These are phyloP conservation scores for Saksenaea vasiformis DNA, from an alignment of 371 early-diverging fungal species.

Conservation along the genomic window DNA sequence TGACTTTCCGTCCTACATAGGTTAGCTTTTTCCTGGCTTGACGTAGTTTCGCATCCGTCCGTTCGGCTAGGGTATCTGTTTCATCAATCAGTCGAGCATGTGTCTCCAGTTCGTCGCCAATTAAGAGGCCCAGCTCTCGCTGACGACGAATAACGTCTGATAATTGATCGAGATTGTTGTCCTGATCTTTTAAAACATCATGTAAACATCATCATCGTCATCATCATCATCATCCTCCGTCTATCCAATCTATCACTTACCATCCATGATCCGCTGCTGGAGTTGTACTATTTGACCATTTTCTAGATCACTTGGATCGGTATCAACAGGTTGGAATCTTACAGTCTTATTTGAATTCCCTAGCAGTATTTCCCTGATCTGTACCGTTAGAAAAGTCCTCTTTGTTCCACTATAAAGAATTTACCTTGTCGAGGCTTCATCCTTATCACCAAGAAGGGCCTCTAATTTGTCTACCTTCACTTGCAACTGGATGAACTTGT, in stretches of 20 bases:
- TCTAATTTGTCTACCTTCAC: slow-evolving; percentile 66
- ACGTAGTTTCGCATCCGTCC: slow-evolving; percentile 57
- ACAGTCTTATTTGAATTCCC: slow-evolving; percentile 40
- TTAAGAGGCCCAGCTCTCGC: slow-evolving; percentile 72
- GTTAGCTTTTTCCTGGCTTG: slow-evolving; percentile 55
- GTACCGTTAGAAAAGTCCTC: background rate
- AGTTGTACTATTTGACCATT: slow-evolving; percentile 70
- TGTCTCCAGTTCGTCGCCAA: slow-evolving; percentile 75
- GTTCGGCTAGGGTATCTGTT: slow-evolving; percentile 68
- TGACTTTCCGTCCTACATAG: slow-evolving; percentile 44
- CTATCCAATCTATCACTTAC: slow-evolving; percentile 35
- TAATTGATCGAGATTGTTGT: slow-evolving; percentile 72
- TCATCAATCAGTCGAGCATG: slow-evolving; percentile 79
- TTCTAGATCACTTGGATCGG: slow-evolving; percentile 54
- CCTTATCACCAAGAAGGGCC: slow-evolving; percentile 52
- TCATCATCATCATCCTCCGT: too few relatives aligned
- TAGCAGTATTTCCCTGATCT: slow-evolving; percentile 30
- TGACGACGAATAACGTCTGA: slow-evolving; percentile 71
- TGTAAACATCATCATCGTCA: too few relatives aligned
- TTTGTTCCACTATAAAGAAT: background rate
- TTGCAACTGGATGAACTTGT: slow-evolving; percentile 60
- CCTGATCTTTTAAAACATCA: slow-evolving; percentile 61
- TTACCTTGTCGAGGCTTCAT: slow-evolving; percentile 54
- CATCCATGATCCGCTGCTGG: slow-evolving; percentile 76
- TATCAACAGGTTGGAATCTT: slow-evolving; percentile 43